Percentiles rank a stretch among this genome's conserved stretches.
Evolutionary conservation across 2,329 filamentous ascomycete genomes (phyloP).

Genomic region (Fragosphaeria purpurea): DNA sequence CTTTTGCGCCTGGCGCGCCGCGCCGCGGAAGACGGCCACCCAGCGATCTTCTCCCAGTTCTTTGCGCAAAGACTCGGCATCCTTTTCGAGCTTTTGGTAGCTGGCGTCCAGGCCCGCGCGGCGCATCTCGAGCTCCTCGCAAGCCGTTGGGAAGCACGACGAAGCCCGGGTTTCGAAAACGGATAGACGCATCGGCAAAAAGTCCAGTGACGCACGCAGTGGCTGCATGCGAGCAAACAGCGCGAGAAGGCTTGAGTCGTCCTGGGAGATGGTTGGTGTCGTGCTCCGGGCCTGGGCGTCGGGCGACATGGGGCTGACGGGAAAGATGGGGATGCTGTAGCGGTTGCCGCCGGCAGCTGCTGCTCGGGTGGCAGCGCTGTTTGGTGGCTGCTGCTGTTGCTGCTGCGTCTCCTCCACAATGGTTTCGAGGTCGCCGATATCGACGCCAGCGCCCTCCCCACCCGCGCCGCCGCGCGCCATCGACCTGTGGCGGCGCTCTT

Average conservation of each 20-base stretch:
- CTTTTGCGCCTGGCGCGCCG: conserved; percentile 82
- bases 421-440: conserved; percentile 83
- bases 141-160: conserved; percentile 76
- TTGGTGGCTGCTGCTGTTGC: conserved; percentile 1
- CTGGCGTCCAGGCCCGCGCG: conserved; percentile 66
- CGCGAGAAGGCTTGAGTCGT: conserved; percentile 80
- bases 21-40: conserved; percentile 91
- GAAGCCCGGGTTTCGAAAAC: conserved; percentile 75
- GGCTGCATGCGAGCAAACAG: conserved; percentile 95
- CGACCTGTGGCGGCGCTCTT: conserved; percentile 81
- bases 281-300: conserved; percentile 27
- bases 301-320: conserved; percentile 49
- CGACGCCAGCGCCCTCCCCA: conserved; percentile 52
- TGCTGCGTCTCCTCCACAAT: conserved; percentile 81
- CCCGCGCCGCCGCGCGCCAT: conserved; percentile 52
- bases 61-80: conserved; percentile 79
- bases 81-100: conserved; percentile 80
- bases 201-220: conserved; percentile 83
- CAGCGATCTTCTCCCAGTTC: conserved; percentile 93
- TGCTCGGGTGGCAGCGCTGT: conserved; percentile 30
- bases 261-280: conserved; percentile 51
- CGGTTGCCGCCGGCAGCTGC: conserved; percentile 44
- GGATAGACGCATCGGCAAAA: conserved; percentile 86
- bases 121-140: conserved; percentile 73
- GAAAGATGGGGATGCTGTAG: conserved; percentile 57